Percentiles rank a stretch among this genome's conserved stretches.
Evolutionary conservation across 2,329 filamentous ascomycete genomes (phyloP).

Genomic region (Hymenoscyphus linearis): DNA sequence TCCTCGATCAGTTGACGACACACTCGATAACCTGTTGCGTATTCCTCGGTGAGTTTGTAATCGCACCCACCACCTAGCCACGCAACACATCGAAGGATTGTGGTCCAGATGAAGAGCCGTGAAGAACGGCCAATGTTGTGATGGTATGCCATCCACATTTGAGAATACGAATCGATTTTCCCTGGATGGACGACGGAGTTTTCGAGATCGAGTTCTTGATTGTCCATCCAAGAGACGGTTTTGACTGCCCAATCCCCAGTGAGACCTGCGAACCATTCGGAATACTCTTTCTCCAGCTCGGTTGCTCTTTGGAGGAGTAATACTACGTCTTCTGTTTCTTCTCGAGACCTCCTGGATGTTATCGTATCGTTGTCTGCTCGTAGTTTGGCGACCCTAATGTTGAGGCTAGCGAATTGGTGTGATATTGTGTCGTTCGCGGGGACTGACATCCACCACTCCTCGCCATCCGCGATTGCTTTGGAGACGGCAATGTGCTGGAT

Average conservation of each 20-base stretch:
- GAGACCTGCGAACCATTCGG: conserved; percentile 45
- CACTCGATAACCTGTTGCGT: conserved; percentile 46
- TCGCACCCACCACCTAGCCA: conserved; percentile 55
- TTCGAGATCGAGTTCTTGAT: conserved; percentile 43
- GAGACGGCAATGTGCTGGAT: conserved; percentile 51
- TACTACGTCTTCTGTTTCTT: conserved; percentile 45
- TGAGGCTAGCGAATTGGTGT: conserved; percentile 40
- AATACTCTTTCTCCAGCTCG: conserved; percentile 45
- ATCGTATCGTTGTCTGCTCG: conserved; percentile 48
- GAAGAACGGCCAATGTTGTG: conserved; percentile 52
- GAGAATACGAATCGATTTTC: conserved; percentile 51
- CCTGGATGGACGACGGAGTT: conserved; percentile 53
- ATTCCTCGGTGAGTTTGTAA: conserved; percentile 56
- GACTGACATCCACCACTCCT: conserved; percentile 52
- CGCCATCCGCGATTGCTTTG: conserved; percentile 45
- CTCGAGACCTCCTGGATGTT: conserved; percentile 33
- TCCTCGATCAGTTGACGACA: conserved; percentile 51
- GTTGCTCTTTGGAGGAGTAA: conserved; percentile 47
- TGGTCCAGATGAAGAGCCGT: conserved; percentile 48
- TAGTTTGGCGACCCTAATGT: conserved; percentile 48
- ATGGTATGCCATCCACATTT: conserved; percentile 52
- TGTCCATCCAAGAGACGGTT: conserved; percentile 51
- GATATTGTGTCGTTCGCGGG: conserved; percentile 46
- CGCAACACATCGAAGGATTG: conserved; percentile 53
- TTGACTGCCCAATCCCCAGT: conserved; percentile 45